phyloP scores from a whole-genome alignment of 768 basidiomycete species.

The Hypholoma fasciculare region DNA sequence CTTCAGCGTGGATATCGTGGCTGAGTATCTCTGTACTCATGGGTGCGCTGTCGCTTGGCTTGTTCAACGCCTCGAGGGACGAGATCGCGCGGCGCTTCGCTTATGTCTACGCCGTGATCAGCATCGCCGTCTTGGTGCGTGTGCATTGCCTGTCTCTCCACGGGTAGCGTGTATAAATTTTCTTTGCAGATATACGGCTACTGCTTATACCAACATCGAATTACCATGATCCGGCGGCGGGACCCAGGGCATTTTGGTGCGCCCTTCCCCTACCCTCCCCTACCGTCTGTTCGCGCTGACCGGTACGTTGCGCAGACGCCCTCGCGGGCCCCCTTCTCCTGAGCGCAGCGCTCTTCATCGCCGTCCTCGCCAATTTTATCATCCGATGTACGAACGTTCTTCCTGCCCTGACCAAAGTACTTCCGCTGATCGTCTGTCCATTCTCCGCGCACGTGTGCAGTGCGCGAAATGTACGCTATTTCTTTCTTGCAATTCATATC shows the following conservation, averaged over 20 bases:
- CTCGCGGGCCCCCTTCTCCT: slow-evolving; percentile 83
- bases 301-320: slow-evolving; percentile 51
- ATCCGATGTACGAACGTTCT: slow-evolving; percentile 64
- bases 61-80: slow-evolving; percentile 85
- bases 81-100: slow-evolving; percentile 76
- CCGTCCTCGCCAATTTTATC: slow-evolving; percentile 85
- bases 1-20: slow-evolving; percentile 89
- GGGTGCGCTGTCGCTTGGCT: slow-evolving; percentile 79
- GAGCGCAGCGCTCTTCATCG: slow-evolving; percentile 81
- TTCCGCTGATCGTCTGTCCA: slow-evolving; percentile 1
- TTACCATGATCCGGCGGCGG: slow-evolving; percentile 87
- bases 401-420: not conserved
- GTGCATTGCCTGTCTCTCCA: not conserved
- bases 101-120: slow-evolving; percentile 79
- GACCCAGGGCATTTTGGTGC: slow-evolving; percentile 90
- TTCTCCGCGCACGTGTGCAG: slow-evolving; percentile 30
- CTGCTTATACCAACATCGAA: slow-evolving; percentile 79
- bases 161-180: not conserved
- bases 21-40: slow-evolving; percentile 83
- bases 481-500: not conserved
- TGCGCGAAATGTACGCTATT: slow-evolving; percentile 55
- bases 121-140: slow-evolving; percentile 64
- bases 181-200: slow-evolving; percentile 77
- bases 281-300: not conserved
- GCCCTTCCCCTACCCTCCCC: slow-evolving; percentile 15